Evolutionary conservation across 2,329 filamentous ascomycete species (phyloP), one percentile per base, ranked within the genome.

Genomic region (Venturia aucupariae): DNA sequence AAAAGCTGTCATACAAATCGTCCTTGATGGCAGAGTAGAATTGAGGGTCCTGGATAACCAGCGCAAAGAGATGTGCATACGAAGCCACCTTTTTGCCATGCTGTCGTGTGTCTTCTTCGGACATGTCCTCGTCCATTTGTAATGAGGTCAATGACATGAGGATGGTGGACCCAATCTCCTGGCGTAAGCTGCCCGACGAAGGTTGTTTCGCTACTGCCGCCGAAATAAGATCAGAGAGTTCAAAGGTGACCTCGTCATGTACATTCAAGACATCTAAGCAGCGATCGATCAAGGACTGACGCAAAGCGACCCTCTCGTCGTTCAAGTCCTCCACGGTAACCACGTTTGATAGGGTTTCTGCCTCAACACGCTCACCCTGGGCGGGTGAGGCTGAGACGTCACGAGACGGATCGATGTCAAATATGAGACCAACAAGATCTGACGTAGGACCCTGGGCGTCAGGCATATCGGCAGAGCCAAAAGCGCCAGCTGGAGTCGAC

Each of bases 211-310:
- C 78, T 10, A 85, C 84, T 30, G 91, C 87, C 3, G 88, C 86
- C 44, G 84, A 84, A 64, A 99, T 92, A 24, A 99, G 81, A 70
- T 97, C 92, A 0, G 92, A 86, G 59, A 99, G 81, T 71, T 97
- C 93, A 70, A 97, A 94, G 0, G 94, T 95, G 13, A 93, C 86
- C 69, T 90, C 87, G 17, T 92, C 88, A 69, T 97, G 92, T 44
- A 88, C 87, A 73, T 93, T 89, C 63, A 99, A 86, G 41, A 97
- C 86, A 70, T 97, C 92, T 27, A 99, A 80, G 68, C 90, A 96
- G 65, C 91, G 89, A 70, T 97, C 92, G 66, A 97, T 92, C 64
- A 97, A 77, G 64, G 90, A 87, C 24, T 85, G 81, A 46, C 90
- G 85, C 48, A 97, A 80, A n/a, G 81, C 82, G 4, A 83, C 81